These are phyloP conservation scores for Ganoderma boninense DNA, from an alignment of 1,284 basidiomycete genomes.

Conservation along the genomic window DNA sequence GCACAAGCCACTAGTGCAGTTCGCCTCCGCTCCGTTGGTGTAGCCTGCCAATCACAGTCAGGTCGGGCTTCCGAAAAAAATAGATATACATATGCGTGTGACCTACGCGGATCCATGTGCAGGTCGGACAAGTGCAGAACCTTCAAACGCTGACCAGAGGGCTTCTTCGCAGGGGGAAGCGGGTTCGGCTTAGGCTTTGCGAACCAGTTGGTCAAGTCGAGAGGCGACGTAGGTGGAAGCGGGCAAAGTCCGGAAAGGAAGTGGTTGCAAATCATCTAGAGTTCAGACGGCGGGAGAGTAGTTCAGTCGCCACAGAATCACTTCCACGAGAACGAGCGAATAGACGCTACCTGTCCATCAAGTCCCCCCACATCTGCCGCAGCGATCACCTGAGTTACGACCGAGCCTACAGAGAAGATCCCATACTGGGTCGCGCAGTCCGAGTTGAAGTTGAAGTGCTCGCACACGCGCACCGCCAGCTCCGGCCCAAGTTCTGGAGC, in stretches of 20 bases:
- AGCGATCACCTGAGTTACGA: constrained; percentile 73
- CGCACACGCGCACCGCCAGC: constrained; percentile 67
- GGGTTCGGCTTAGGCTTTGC: constrained; percentile 75
- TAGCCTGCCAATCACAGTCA: constrained; percentile 54
- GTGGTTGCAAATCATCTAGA: constrained; percentile 61
- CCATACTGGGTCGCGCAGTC: constrained; percentile 61
- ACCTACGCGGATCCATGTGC: constrained; percentile 76
- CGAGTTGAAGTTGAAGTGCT: constrained; percentile 62
- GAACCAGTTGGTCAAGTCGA: constrained; percentile 67
- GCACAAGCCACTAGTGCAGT: constrained; percentile 78
- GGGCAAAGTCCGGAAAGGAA: constrained; percentile 59
- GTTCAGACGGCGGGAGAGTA: neutral
- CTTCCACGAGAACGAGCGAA: neutral
- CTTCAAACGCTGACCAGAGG: constrained; percentile 72
- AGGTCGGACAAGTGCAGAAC: constrained; percentile 83
- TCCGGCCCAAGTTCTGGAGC: constrained; percentile 68
- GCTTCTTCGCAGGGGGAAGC: constrained; percentile 59
- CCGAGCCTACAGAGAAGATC: constrained; percentile 58
- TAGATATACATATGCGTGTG: neutral
- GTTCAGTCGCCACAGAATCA: neutral
- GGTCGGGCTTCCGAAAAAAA: neutral
- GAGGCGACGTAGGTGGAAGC: constrained; percentile 56
- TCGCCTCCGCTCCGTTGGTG: constrained; percentile 76
- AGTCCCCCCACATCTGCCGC: constrained; percentile 72
- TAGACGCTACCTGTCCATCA: constrained; percentile 67